Base-by-base conservation (phyloP, 129 eudicot species). In the Tanacetum coccineum region DNA sequence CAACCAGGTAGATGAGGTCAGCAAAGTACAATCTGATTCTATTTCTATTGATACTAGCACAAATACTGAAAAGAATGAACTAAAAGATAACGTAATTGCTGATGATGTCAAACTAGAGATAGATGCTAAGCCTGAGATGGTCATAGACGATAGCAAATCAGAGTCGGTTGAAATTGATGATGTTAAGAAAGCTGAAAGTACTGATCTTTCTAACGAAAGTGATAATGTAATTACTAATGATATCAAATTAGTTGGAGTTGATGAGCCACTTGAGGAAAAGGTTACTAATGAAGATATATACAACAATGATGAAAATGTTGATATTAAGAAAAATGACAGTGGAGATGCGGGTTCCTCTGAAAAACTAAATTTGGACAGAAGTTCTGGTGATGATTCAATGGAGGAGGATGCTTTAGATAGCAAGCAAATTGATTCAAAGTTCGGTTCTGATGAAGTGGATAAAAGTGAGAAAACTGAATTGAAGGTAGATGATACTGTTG, bases 1-100 rank as follows among this genome's bases (percentile, higher is more conserved):
- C 78, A 57, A 73, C 79, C 98, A 88, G 96, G 95, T 92, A 81
- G 76, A 71, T 82, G 94, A 88, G 87, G 91, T 86, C 95, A 83
- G 79, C 89, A 80, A 75, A 79, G 86, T 85, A 87, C 72, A 67
- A 76, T 72, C 89, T 92, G 90, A 91, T 81, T 80, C 87, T 83
- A 78, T 85, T 85, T 81, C 95, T 80, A 72, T 83, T 80, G 98
- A 86, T 78, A 76, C 88, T 88, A 71, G 80, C 73, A 65, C 91
- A 48, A 72, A 74, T 84, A 73, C 59, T 80, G 98, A 88, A 74
- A 86, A 87, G 64, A 86, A 71, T 82, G 95, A 86, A 66, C 71
- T 80, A 84, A 85, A 88, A 85, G 88, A 84, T 83, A 82, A 84
- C 74, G 73, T 88, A 80, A 81, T 78, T 84, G 82, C 84, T 86